Conservation (phyloP, 2,329 filamentous ascomycete genomes). For the Ambrosiella beaveri region DNA sequence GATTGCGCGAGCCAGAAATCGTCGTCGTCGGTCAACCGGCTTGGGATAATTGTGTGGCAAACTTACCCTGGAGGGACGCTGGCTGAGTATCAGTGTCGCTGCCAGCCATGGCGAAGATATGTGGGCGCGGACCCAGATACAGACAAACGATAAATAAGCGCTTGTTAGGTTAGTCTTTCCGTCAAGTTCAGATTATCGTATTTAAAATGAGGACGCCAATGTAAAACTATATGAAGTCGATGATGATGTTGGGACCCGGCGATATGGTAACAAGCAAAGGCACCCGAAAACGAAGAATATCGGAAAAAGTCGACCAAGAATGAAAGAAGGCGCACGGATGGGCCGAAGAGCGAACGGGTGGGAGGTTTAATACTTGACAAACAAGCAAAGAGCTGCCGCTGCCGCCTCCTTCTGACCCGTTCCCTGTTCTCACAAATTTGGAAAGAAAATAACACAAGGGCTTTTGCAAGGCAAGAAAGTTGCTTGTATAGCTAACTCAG, state of each 20-base stretch:
- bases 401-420: not conserved
- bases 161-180: not conserved
- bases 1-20: not conserved
- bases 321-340: not conserved
- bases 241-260: not conserved
- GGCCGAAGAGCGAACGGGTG: not conserved
- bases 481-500: not conserved
- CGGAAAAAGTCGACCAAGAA: not conserved
- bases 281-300: not conserved
- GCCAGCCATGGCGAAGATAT: slow-evolving; percentile 8
- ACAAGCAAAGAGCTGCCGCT: not conserved
- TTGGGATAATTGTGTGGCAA: not conserved
- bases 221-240: not conserved
- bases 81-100: slow-evolving; percentile 2
- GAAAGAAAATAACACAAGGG: not conserved
- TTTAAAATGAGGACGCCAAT: not conserved
- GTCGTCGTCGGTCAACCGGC: not conserved
- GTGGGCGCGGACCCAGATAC: not conserved
- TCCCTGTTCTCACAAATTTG: not conserved
- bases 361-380: not conserved
- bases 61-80: slow-evolving; percentile 12
- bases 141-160: not conserved
- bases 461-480: not conserved
- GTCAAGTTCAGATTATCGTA: not conserved
- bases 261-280: not conserved